phyloP scores from a whole-genome alignment of 1,284 basidiomycete species.

The Austroboletus sp. region DNA sequence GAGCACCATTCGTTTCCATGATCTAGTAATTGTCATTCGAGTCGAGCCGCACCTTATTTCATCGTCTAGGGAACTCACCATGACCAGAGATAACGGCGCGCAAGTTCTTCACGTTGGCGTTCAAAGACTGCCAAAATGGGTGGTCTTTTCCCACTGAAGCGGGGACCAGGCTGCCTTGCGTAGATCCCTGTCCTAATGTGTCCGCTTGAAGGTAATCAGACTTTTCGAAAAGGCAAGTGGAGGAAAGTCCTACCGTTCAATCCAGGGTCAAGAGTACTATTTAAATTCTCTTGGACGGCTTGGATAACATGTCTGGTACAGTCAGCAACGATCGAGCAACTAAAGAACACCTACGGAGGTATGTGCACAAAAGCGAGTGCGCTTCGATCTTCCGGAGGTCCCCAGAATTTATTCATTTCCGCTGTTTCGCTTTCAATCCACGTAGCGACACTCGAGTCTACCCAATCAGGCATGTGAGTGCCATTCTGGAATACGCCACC shows the following conservation, averaged over 20 bases:
- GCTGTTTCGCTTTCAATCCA: conserved; percentile 53
- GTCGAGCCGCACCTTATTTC: not conserved
- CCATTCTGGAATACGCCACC: conserved; percentile 47
- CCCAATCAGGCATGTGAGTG: conserved; percentile 54
- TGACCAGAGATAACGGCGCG: conserved; percentile 62
- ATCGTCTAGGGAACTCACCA: conserved; percentile 33
- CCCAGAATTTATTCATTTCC: conserved; percentile 48
- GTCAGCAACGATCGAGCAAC: not conserved
- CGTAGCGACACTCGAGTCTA: conserved; percentile 51
- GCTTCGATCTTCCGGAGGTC: conserved; percentile 42
- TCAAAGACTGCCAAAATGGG: conserved; percentile 57
- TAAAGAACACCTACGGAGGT: conserved; percentile 42
- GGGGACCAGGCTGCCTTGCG: conserved; percentile 44
- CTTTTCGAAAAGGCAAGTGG: not conserved
- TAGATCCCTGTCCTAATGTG: conserved; percentile 49
- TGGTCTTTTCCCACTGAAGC: conserved; percentile 41
- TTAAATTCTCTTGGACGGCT: conserved; percentile 43
- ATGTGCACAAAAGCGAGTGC: conserved; percentile 68
- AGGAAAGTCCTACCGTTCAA: conserved; percentile 44
- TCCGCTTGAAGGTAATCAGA: conserved; percentile 40
- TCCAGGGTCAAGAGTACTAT: conserved; percentile 50
- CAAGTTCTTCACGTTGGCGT: conserved; percentile 53
- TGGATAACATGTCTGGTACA: conserved; percentile 45
- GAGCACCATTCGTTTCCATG: conserved; percentile 71
- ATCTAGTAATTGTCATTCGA: conserved; percentile 36